Evolutionary conservation across 345 rosid species (phyloP), one percentile per base, ranked within the genome.

Genomic region (Cardamine occulta): DNA sequence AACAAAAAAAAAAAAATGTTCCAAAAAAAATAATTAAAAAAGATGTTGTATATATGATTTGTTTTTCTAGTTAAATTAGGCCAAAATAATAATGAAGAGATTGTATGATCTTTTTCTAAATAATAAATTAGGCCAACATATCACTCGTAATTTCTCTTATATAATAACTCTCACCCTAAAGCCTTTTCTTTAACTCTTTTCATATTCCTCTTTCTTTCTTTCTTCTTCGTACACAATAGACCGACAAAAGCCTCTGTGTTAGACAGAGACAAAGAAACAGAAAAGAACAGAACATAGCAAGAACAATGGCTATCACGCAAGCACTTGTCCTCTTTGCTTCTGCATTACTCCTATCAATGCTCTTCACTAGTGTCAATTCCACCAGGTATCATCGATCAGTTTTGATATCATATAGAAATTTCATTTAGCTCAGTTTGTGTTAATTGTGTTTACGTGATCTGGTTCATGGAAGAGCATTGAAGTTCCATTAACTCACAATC

Each of bases 291-390:
- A 61, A 55, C 42, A 69, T 58, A 73, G 45, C 63, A 62, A 66
- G 56, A 53, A 79, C 53, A 79, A 82, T 77, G 80, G 78, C 59
- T 58, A 8, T 82, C 80, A 72, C 75, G n/a, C 63, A 80, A 83
- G 31, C 21, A 65, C 80, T 54, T 71, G 78, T 76, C 72, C 47
- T 77, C 72, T 61, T 79, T 3, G 74, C 70, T 61, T 67, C 76
- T 66, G 74, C 86, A 76, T 74, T 84, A 74, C 78, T 82, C 63
- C 31, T 86, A 45, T 62, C 84, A 7, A 58, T 80, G 56, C 51
- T 90, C 57, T 69, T 85, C 64, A 68, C 63, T 9, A 55, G 62
- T 5, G 90, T 71, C 6, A 74, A 76, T n/a, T 85, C 87, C 26
- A 70, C 76, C n/a, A 65, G 80, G 83, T 80, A 80, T 18, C n/a